Conservation (phyloP, 2,329 filamentous ascomycete species). For the Aspergillus melleus region DNA sequence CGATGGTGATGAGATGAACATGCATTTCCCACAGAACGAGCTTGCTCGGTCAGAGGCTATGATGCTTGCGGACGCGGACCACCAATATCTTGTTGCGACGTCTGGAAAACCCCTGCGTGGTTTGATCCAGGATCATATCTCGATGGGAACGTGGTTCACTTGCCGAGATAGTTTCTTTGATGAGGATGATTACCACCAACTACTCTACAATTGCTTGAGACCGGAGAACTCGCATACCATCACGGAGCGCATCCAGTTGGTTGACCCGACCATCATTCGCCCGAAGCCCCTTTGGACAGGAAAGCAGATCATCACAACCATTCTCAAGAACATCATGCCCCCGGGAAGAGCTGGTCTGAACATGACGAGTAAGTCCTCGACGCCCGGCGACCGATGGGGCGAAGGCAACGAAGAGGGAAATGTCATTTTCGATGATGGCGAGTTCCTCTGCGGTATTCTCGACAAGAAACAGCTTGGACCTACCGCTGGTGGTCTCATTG, state of each 20-base stretch:
- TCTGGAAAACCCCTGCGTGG: slow-evolving; percentile 91
- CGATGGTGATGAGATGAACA: slow-evolving; percentile 99
- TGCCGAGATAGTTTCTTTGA: slow-evolving; percentile 90
- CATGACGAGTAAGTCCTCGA: slow-evolving; percentile 75
- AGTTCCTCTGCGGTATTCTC: slow-evolving; percentile 85
- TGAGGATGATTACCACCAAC: slow-evolving; percentile 82
- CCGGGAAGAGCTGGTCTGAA: slow-evolving; percentile 72
- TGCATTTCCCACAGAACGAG: slow-evolving; percentile 99
- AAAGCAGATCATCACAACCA: slow-evolving; percentile 91
- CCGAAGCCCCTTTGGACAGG: slow-evolving; percentile 86
- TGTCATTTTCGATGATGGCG: slow-evolving; percentile 82
- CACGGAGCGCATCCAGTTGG: slow-evolving; percentile 75
- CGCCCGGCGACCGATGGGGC: slow-evolving; percentile 79
- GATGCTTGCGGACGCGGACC: slow-evolving; percentile 92
- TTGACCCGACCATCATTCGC: slow-evolving; percentile 79
- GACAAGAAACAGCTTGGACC: slow-evolving; percentile 96
- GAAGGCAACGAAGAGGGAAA: slow-evolving; percentile 67
- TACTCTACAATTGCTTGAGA: slow-evolving; percentile 86
- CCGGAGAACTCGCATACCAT: slow-evolving; percentile 89
- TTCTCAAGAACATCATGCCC: slow-evolving; percentile 89
- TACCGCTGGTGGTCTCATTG: slow-evolving; percentile 80
- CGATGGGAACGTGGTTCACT: slow-evolving; percentile 86
- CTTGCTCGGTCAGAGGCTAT: slow-evolving; percentile 89
- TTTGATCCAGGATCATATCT: slow-evolving; percentile 97
- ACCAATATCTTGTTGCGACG: slow-evolving; percentile 93